Evolutionary conservation across 371 early-diverging fungal species (phyloP), one percentile per base, ranked within the genome.

Genomic region (Funneliformis caledonium): DNA sequence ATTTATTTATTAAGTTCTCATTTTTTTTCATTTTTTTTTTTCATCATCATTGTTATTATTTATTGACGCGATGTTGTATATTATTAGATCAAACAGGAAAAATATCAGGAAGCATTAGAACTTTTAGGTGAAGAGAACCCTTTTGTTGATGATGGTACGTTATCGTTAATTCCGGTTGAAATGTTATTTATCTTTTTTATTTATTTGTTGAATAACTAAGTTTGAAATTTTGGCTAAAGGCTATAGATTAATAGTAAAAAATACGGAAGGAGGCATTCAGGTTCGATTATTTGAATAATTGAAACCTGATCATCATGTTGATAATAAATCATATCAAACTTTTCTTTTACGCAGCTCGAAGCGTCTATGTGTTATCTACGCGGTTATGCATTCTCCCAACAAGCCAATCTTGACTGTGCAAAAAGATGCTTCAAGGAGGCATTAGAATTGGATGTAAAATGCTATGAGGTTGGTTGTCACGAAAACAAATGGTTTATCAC

Each of bases 391-490:
- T 91, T 87, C 79, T 82, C 90, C 31, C 83, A 89, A n/a, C 78
- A 87, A 47, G 85, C 87, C 12, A 88, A 93, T 62, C 78, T 88
- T 7, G 84, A 82, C 6, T 82, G 83, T 37, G 94, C 94, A 8
- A 89, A 90, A 72, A 88, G 88, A 22, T 87, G 88, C 77, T 93
- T 89, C 78, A 89, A 89, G 72, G 91, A 93, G 75, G 91, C 95
- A 4, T 84, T 94, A 16, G 72, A 43, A 6, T 82, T 88, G 0
- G 95, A 95, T 83, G 89, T 91, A 12, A 89, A 91, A 78, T 93
- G 93, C 76, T 91, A 87, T 78, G 94, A 92, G 84, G 89, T 85
- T 79, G 78, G 33, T 56, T n/a, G 1, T 33, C 7, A 31, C 42
- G 74, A 43, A 56, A 56, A 56, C 5, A 16, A 19, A 37, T 64